Evolutionary conservation across 1,139 yeast genomes (phyloP).

Genomic region (Pichia sp.): DNA sequence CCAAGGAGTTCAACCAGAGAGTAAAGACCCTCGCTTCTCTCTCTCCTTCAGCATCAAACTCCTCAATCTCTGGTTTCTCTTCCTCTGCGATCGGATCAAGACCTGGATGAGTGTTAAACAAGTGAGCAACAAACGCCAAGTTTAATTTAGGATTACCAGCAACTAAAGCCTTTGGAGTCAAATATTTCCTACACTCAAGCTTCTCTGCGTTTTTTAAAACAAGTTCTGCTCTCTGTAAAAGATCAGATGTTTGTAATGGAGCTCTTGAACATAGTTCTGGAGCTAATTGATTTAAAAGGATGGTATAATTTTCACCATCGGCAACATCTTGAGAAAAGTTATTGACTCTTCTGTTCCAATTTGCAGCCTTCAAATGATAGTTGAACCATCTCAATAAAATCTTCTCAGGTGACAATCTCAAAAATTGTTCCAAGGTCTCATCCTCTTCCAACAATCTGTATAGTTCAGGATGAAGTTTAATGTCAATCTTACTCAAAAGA

Average conservation of each 20-base stretch:
- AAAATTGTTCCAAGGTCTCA: constrained; percentile 93
- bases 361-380: constrained; percentile 92
- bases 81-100: constrained; percentile 90
- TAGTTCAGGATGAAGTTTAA: constrained; percentile 92
- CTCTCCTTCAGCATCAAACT: constrained; percentile 98
- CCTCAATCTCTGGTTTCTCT: constrained; percentile 85
- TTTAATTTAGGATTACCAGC: constrained; percentile 96
- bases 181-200: constrained; percentile 85
- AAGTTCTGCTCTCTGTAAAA: constrained; percentile 78
- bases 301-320: constrained; percentile 94
- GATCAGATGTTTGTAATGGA: constrained; percentile 72
- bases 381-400: constrained; percentile 96
- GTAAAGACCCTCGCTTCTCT: constrained; percentile 99
- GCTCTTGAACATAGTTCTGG: constrained; percentile 75
- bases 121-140: constrained; percentile 93
- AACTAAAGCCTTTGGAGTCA: constrained; percentile 87
- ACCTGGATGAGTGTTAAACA: constrained; percentile 95
- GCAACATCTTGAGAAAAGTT: constrained; percentile 84
- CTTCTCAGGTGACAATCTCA: constrained; percentile 96
- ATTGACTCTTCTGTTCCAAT: constrained; percentile 74
- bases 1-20: constrained; percentile 92
- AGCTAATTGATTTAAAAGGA: constrained; percentile 78
- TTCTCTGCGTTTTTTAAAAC: constrained; percentile 82
- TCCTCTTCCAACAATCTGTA: constrained; percentile 93
- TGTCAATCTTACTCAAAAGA: constrained; percentile 86